A percentile compares a stretch with the other conserved stretches of the same genome.
These are phyloP conservation scores for Cystobasidium tubakii DNA, from an alignment of 768 basidiomycete genomes.

Conservation along the genomic window DNA sequence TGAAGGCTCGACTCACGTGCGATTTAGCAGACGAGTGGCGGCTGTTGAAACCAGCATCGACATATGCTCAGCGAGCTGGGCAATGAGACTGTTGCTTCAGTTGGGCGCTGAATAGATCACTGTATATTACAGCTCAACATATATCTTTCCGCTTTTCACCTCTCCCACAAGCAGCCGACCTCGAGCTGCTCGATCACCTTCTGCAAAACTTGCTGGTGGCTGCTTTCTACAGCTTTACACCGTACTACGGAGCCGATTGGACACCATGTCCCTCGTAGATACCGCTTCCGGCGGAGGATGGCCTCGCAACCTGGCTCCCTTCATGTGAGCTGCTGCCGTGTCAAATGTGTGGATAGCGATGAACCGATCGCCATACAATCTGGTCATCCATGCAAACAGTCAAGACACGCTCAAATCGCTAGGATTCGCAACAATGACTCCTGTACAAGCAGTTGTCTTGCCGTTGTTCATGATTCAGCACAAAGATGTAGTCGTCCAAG, in stretches of 20 bases:
- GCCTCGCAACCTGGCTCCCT: not conserved
- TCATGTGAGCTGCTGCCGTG: conserved; percentile 19
- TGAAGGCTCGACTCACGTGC: too few species aligned
- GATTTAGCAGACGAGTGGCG: too few species aligned
- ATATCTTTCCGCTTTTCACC: too few species aligned
- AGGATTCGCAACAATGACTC: conserved; percentile 87
- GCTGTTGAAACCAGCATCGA: too few species aligned
- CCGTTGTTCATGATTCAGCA: conserved; percentile 95
- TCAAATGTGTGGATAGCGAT: not conserved
- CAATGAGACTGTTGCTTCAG: too few species aligned
- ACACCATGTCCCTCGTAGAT: conserved; percentile 1
- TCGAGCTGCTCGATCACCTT: not conserved
- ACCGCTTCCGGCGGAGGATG: not conserved
- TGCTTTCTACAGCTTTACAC: too few species aligned
- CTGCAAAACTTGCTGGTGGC: not conserved
- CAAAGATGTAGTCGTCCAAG: conserved; percentile 85
- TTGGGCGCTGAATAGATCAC: too few species aligned
- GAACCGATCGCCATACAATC: conserved; percentile 36
- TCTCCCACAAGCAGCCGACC: too few species aligned
- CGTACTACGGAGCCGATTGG: too few species aligned
- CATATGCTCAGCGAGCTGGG: too few species aligned
- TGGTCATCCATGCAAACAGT: too few species aligned
- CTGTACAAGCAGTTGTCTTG: conserved; percentile 91
- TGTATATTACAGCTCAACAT: too few species aligned
- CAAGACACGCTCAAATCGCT: conserved; percentile 71